Evolutionary conservation across 306 rosid species (phyloP).

Genomic region (Cyamopsis tetragonoloba): DNA sequence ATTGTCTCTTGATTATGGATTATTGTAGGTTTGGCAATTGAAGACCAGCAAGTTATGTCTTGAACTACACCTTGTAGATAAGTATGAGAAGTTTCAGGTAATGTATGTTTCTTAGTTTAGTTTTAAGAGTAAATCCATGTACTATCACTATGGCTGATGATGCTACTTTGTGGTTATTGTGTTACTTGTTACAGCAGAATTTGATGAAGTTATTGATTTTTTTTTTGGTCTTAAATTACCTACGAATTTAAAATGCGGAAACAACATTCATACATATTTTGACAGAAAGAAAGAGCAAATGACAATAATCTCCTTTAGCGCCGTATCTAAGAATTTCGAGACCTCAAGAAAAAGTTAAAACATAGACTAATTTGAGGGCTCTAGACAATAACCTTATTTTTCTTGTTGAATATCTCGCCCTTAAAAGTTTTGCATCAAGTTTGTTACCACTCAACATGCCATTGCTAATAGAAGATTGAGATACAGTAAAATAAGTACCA

Average conservation of each 20-base stretch:
- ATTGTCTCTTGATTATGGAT: background rate
- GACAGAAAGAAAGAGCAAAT: background rate
- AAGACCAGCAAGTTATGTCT: background rate
- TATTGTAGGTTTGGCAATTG: background rate
- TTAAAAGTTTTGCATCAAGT: constrained; percentile 9
- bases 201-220: background rate
- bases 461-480: constrained; percentile 3
- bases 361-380: no score
- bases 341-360: no score
- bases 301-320: background rate
- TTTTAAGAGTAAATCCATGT: background rate
- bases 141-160: background rate
- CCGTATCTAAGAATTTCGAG: no score
- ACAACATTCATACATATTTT: background rate
- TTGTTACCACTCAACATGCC: background rate
- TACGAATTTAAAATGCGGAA: background rate
- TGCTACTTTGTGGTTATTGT: background rate
- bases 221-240: background rate
- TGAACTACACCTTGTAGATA: background rate
- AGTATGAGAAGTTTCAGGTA: no score
- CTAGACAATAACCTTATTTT: no score
- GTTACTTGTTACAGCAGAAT: background rate
- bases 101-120: background rate
- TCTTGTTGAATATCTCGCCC: no score
- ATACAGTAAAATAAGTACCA: background rate